Base-by-base conservation (phyloP, 1,284 basidiomycete species). In the Peniophora sp. region DNA sequence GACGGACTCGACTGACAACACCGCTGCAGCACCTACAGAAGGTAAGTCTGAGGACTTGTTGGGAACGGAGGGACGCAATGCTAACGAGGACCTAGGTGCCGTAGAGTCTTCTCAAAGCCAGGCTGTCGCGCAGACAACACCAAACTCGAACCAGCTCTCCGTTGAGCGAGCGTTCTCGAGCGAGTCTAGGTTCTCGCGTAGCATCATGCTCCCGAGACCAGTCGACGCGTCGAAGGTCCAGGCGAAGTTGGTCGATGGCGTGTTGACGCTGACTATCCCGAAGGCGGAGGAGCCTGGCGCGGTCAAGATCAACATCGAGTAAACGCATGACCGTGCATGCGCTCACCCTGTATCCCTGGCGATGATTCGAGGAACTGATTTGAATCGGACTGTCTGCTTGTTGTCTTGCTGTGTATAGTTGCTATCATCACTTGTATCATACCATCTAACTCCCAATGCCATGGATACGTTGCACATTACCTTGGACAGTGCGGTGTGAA, bases 181-280 rank as follows among this genome's bases (percentile, higher is more conserved):
- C 27, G 73, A 73, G 37, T 66, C 77, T 6, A 66, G 72, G 3
- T 89, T 88, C 63, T 74, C 75, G 17, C 76, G 84, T 45, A 88
- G 83, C 0, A 73, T 89, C 22, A 82, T 81, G 76, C 71, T 90
- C 23, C 83, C 87, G 35, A 73, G 72, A 3, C 72, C 79, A 3
- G 72, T 87, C 0, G 81, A 88, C 58, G 66, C 69, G 39, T 69
- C 68, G 41, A 75, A 72, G 53, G 80, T 88, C 17, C 67, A 70
- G 1, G 87, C 86, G 11, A 84, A 80, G 58, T 67, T 90, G 53
- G 67, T 73, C 32, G 80, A 89, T 51, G 88, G 87, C 9, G 73
- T 90, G 24, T 72, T 89, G 50, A 84, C 76, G 2, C 61, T 88
- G 45, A 75, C 67, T 2, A 68, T 83, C n/a, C 74, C 76, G 15